Percentiles rank a stretch among this genome's conserved stretches.
Conservation (phyloP, 2,329 filamentous ascomycete genomes). For the Trichoderma sp. region DNA sequence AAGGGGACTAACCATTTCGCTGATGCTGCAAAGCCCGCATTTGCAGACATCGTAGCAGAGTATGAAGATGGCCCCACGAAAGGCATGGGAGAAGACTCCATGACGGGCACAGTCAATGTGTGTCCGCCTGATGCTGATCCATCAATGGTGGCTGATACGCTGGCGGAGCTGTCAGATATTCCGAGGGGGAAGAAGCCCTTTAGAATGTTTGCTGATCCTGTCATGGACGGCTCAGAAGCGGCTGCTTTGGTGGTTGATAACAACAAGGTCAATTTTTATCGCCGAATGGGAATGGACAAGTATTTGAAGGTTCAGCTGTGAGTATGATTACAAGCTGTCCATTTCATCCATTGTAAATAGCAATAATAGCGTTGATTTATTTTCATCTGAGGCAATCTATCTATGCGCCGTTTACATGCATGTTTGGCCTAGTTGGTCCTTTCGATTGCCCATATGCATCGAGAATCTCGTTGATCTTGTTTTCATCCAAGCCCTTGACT, state of each 20-base stretch:
- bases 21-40: slow-evolving; percentile 6
- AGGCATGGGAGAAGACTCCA: neutral
- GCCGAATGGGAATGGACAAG: neutral
- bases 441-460: neutral
- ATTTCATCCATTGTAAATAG: neutral
- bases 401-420: neutral
- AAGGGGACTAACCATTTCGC: slow-evolving; percentile 6
- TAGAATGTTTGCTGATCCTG: slow-evolving; percentile 3
- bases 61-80: slow-evolving; percentile 13
- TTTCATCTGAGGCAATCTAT: neutral
- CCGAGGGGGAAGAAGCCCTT: slow-evolving; percentile 18
- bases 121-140: slow-evolving; percentile 4
- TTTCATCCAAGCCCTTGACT: neutral
- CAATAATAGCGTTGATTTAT: neutral
- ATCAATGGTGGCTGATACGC: neutral
- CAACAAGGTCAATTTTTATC: slow-evolving; percentile 16
- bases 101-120: neutral
- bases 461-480: neutral
- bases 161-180: slow-evolving; percentile 14
- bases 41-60: neutral
- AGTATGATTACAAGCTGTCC: neutral
- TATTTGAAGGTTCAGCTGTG: neutral
- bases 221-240: neutral
- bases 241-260: slow-evolving; percentile 5
- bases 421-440: neutral